These are phyloP conservation scores for Termitomyces sp. DNA, from an alignment of 768 basidiomycete species.

Conservation along the genomic window DNA sequence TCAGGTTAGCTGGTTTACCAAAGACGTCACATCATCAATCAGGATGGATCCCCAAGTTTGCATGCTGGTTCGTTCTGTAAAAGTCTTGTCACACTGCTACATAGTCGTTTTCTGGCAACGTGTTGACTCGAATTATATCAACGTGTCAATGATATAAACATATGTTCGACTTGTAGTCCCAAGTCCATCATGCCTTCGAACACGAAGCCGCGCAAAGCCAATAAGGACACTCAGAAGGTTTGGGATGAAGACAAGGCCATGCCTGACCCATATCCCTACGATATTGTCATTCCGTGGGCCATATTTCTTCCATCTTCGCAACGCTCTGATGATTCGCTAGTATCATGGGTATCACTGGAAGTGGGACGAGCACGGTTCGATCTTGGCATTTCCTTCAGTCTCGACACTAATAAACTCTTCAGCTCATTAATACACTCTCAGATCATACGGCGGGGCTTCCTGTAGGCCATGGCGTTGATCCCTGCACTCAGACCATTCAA, in stretches of 20 bases:
- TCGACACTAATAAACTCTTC: not conserved
- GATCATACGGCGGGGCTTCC: not conserved
- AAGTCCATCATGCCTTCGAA: constrained; percentile 1
- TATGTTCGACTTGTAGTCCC: not conserved
- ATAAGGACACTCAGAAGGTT: not conserved
- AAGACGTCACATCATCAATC: not conserved
- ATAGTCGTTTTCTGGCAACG: not conserved
- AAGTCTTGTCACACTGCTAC: not conserved
- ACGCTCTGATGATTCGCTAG: not conserved
- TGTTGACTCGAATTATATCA: not conserved
- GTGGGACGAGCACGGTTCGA: constrained; percentile 13
- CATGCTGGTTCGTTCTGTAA: not conserved
- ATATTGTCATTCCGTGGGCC: constrained; percentile 15
- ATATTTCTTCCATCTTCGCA: not conserved
- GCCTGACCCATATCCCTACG: constrained; percentile 9
- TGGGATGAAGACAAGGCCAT: constrained; percentile 4
- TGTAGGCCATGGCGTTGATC: constrained; percentile 12
- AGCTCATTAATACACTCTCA: constrained; percentile 12
- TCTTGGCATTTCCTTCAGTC: not conserved
- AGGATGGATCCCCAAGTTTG: not conserved
- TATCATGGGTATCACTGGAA: constrained; percentile 12
- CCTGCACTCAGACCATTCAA: constrained; percentile 8
- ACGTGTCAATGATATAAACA: constrained; percentile 1
- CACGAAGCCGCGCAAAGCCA: constrained; percentile 2
- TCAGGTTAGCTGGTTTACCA: not conserved